Base-by-base conservation (phyloP, 441 rosid genomes). In the Jatropha multifida region DNA sequence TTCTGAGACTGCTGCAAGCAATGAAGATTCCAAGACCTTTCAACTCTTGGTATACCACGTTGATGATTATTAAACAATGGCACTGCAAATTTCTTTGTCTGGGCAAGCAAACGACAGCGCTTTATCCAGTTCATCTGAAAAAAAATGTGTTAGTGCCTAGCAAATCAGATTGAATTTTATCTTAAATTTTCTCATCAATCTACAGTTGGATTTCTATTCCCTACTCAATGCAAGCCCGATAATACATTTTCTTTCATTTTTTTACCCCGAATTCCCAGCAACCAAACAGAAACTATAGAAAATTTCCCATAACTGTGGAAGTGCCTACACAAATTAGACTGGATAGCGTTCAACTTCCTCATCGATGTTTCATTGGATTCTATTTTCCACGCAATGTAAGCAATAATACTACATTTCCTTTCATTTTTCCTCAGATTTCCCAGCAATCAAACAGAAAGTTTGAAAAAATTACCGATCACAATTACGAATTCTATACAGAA, bases 51-150 rank as follows among this genome's bases (percentile, higher is more conserved):
- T 12, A 42, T 51, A 74, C 74, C 26, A 68, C 67, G 40, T 2
- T 12, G 63, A 71, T 42, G 46, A 23, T 63, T 54, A 65, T 26
- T 44, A 15, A 27, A 62, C 10, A 12, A 9, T 44, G 27, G 12
- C 20, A 26, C 52, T 55, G 13, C 13, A 54, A 38, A 26, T 58
- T 70, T 55, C 15, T 18, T 15, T 63, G 60, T 14, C 71, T 76
- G 63, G 55, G 69, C 56, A 65, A 80, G 17, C 20, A 38, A 69
- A 69, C 67, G 72, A 32, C 38, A 80, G 42, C 73, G 71, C 77
- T 65, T 76, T 58, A 18, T 65, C 76, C 72, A 54, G 62, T 73
- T 75, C 81, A 78, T 76, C 55, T 61, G 9, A 10, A 60, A 20
- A 27, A 10, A 56, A 46, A 1, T 2, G 46, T 38, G 2, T 7